A percentile compares a stretch with the other conserved stretches of the same genome.
Conservation (phyloP, 2,329 filamentous ascomycete genomes). For the Trichoderma guizhouense region DNA sequence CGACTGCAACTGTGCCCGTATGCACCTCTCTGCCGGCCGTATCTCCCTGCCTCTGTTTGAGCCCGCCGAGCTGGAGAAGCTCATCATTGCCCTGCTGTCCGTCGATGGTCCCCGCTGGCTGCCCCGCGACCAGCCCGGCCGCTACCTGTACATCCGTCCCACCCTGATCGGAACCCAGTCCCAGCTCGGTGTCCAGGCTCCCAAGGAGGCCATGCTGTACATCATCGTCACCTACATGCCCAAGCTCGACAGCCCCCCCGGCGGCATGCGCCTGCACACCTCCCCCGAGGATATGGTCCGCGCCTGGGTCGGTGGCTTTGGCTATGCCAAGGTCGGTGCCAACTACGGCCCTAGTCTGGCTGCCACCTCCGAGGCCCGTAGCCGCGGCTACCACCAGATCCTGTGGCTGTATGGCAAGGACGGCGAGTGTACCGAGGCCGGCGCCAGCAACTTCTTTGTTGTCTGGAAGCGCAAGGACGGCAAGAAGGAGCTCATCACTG, state of each 20-base stretch:
- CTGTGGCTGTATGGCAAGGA: constrained; percentile 87
- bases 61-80: constrained; percentile 66
- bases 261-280: constrained; percentile 72
- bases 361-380: constrained; percentile 71
- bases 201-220: constrained; percentile 83
- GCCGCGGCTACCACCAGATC: constrained; percentile 78
- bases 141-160: constrained; percentile 80
- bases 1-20: constrained; percentile 65
- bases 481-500: constrained; percentile 70
- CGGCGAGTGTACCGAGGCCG: constrained; percentile 81
- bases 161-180: constrained; percentile 81
- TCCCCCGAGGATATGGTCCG: constrained; percentile 78
- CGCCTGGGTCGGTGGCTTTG: constrained; percentile 91
- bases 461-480: constrained; percentile 59
- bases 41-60: constrained; percentile 74
- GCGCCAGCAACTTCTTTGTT: constrained; percentile 89
- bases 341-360: constrained; percentile 87
- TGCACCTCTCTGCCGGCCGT: constrained; percentile 57
- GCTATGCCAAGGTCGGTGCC: constrained; percentile 86
- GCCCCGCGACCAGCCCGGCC: constrained; percentile 62
- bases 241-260: constrained; percentile 47
- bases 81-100: constrained; percentile 68
- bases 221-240: constrained; percentile 68
- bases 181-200: constrained; percentile 76
- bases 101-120: constrained; percentile 78